Evolutionary conservation across 2,329 filamentous ascomycete species (phyloP), one percentile per base, ranked within the genome.

Genomic region (Ophiostoma himal-ulmi): DNA sequence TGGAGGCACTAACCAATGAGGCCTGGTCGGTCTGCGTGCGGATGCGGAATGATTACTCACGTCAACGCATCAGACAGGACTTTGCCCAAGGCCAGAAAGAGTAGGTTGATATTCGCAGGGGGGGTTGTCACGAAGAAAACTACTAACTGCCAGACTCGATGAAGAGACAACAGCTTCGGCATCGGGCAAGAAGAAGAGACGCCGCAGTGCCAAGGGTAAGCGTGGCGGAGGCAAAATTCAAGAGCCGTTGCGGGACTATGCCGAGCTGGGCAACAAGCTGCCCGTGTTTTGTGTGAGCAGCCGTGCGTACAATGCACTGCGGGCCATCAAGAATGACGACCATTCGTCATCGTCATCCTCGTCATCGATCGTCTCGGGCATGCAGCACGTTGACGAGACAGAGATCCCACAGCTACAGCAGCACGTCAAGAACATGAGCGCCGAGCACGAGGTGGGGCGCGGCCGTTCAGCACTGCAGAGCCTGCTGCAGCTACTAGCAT

Each of bases 1-100:
- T 13, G 22, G n/a, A 57, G 10, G 22, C n/a, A 57, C 52, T 57
- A 10, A 11, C 13, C 10, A 57, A 30, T n/a, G 10, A 57, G n/a
- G 10, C 6, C 11, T 14, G 10, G 22, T 10, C 30, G 11, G n/a
- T 26, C 13, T 57, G 52, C 52, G 52, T 57, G n/a, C 52, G 14
- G 52, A 10, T 57, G 52, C 52, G 52, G 3, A 57, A 57, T 13
- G 52, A 57, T 11, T 57, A 57, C 52, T 57, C 52, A 17, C 52
- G 52, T 22, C 30, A 57, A 13, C 52, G 52, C 52, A 57, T 57
- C 22, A 57, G 14, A 22, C 52, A 26, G 22, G 52, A 57, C 52
- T 57, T 57, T 30, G 52, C 52, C n/a, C 52, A 57, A 13, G 52
- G 52, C n/a, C 52, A 57, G 11, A 57, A 57, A 57, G 52, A 57